A percentile compares a stretch with the other conserved stretches of the same genome.
Conservation (phyloP, 257 asterid genomes). For the Fraxinus americana region DNA sequence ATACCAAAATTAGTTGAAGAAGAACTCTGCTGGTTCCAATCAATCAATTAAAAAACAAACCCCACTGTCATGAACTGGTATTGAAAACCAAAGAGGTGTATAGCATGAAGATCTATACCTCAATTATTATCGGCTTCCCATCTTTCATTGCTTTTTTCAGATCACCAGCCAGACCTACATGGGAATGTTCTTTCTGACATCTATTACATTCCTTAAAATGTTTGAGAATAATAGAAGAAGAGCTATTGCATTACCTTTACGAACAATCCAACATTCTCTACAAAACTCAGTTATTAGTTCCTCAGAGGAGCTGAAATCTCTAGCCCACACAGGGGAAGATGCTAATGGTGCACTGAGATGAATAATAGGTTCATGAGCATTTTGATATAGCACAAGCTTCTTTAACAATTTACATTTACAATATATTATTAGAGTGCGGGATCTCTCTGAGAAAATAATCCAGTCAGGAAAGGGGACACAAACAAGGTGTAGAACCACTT, state of each 20-base stretch:
- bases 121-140: slow-evolving; percentile 95
- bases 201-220: slow-evolving; percentile 23
- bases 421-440: neutral
- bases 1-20: neutral
- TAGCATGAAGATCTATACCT: slow-evolving; percentile 48
- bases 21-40: neutral
- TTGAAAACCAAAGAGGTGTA: neutral
- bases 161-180: slow-evolving; percentile 93
- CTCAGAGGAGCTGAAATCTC: slow-evolving; percentile 84
- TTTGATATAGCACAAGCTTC: slow-evolving; percentile 17
- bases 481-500: too few relatives aligned
- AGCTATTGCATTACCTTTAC: slow-evolving; percentile 67
- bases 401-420: slow-evolving; percentile 5
- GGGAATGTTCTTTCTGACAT: slow-evolving; percentile 19
- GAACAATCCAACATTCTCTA: slow-evolving; percentile 96
- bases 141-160: slow-evolving; percentile 98
- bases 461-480: neutral
- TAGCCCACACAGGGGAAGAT: slow-evolving; percentile 95
- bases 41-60: too few relatives aligned
- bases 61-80: neutral
- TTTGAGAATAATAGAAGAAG: slow-evolving; percentile 6
- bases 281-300: slow-evolving; percentile 92
- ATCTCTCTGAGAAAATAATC: neutral
- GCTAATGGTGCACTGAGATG: slow-evolving; percentile 84
- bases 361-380: slow-evolving; percentile 29